Conservation (phyloP, 2,329 filamentous ascomycete species). For the Penicillium sp. region DNA sequence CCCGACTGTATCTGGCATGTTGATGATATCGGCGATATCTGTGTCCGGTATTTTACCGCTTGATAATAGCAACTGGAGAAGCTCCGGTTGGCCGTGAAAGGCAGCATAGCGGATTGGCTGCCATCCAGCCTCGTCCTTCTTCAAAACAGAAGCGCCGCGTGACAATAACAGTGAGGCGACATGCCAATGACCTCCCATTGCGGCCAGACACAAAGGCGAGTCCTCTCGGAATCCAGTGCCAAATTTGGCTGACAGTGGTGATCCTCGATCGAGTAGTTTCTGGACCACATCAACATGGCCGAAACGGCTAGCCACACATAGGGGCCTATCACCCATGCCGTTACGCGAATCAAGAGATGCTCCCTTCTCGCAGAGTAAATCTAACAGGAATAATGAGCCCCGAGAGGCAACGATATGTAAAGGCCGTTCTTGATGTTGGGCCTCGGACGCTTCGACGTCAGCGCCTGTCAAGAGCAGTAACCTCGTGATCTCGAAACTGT, state of each 20-base stretch:
- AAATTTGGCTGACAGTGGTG: slow-evolving; percentile 34
- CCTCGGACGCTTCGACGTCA: slow-evolving; percentile 39
- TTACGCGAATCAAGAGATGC: slow-evolving; percentile 41
- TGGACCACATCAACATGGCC: slow-evolving; percentile 41
- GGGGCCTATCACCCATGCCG: slow-evolving; percentile 37
- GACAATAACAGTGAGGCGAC: slow-evolving; percentile 39
- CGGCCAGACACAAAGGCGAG: slow-evolving; percentile 45
- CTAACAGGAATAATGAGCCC: slow-evolving; percentile 36
- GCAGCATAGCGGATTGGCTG: slow-evolving; percentile 44
- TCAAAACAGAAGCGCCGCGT: slow-evolving; percentile 39
- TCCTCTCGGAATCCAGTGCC: slow-evolving; percentile 37
- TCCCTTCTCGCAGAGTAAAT: slow-evolving; percentile 38
- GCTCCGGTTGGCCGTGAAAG: slow-evolving; percentile 42
- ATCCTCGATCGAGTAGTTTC: slow-evolving; percentile 39
- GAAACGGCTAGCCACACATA: slow-evolving; percentile 38
- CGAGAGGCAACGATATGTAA: slow-evolving; percentile 40
- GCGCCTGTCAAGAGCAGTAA: slow-evolving; percentile 41
- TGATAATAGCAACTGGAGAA: slow-evolving; percentile 39
- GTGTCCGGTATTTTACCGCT: slow-evolving; percentile 22
- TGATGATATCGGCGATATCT: slow-evolving; percentile 21
- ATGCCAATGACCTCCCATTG: slow-evolving; percentile 39
- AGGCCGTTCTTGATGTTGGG: slow-evolving; percentile 33
- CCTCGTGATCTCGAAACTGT: slow-evolving; percentile 35
- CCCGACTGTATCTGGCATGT: slow-evolving; percentile 28
- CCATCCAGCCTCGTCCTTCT: slow-evolving; percentile 44